Evolutionary conservation across 805 yeast species (phyloP).

Genomic region (Scheffersomyces coipomensis): DNA sequence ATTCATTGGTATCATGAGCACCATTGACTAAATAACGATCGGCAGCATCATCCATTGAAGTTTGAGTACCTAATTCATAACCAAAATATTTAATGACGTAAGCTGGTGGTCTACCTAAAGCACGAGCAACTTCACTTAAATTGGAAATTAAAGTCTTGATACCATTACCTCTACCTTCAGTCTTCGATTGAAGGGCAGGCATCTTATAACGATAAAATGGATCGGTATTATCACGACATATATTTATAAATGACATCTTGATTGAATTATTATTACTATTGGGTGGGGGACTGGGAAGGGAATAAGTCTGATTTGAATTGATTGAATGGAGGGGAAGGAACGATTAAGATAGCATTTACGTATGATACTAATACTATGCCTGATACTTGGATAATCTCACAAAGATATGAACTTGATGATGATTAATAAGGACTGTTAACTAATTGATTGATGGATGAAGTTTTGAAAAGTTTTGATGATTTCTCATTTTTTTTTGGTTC

Average conservation of each 20-base stretch:
- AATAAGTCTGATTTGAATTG: neutral
- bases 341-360: neutral
- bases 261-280: no score
- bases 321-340: neutral
- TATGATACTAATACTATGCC: no score
- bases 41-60: slow-evolving; percentile 70
- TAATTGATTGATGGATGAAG: no score
- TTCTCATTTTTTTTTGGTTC: no score
- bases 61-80: slow-evolving; percentile 95
- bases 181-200: slow-evolving; percentile 97
- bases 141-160: slow-evolving; percentile 93
- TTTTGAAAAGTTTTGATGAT: no score
- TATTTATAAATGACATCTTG: slow-evolving; percentile 81
- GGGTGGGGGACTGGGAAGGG: no score
- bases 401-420: no score
- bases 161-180: slow-evolving; percentile 99
- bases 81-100: slow-evolving; percentile 95
- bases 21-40: slow-evolving; percentile 95
- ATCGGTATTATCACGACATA: slow-evolving; percentile 95
- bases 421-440: no score
- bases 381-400: no score
- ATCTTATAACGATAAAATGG: slow-evolving; percentile 99
- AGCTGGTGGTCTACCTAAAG: slow-evolving; percentile 88
- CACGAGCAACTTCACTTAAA: slow-evolving; percentile 89
- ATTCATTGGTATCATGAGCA: slow-evolving; percentile 82